Conservation (phyloP, 306 rosid species). For the Trifolium repens region DNA sequence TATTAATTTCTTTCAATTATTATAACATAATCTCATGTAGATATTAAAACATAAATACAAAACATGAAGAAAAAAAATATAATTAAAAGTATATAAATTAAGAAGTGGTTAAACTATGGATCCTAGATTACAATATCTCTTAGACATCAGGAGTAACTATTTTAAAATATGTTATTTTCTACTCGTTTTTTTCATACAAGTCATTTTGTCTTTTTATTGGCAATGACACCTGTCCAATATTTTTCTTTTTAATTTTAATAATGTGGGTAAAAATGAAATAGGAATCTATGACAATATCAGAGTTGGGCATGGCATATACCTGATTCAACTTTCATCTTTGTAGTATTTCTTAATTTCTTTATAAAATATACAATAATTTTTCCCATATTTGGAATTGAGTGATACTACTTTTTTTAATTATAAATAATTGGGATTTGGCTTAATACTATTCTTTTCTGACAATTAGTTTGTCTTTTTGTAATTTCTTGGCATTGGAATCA, state of each 20-base stretch:
- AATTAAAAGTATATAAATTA: no score
- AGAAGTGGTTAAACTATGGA: no score
- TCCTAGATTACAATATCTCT: no score
- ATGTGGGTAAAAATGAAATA: not conserved
- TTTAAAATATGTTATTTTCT: no score
- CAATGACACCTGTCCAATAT: not conserved
- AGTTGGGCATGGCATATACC: not conserved
- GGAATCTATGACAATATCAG: slow-evolving; percentile 3
- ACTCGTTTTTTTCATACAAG: not conserved
- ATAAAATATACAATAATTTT: not conserved
- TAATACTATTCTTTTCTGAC: slow-evolving; percentile 35
- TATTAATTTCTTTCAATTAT: no score
- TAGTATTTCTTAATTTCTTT: not conserved
- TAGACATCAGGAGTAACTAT: no score
- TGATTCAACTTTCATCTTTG: not conserved
- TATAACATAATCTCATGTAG: no score
- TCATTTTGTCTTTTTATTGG: not conserved
- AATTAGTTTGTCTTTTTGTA: slow-evolving; percentile 32
- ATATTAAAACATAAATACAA: no score
- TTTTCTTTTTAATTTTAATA: not conserved
- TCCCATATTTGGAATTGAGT: slow-evolving; percentile 4
- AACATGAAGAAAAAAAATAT: no score
- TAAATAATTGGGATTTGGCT: slow-evolving; percentile 2
- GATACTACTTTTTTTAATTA: not conserved
- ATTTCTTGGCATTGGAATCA: slow-evolving; percentile 22